These are phyloP conservation scores for Acaromyces ingoldii DNA, from an alignment of 1,284 basidiomycete genomes.

Conservation along the genomic window DNA sequence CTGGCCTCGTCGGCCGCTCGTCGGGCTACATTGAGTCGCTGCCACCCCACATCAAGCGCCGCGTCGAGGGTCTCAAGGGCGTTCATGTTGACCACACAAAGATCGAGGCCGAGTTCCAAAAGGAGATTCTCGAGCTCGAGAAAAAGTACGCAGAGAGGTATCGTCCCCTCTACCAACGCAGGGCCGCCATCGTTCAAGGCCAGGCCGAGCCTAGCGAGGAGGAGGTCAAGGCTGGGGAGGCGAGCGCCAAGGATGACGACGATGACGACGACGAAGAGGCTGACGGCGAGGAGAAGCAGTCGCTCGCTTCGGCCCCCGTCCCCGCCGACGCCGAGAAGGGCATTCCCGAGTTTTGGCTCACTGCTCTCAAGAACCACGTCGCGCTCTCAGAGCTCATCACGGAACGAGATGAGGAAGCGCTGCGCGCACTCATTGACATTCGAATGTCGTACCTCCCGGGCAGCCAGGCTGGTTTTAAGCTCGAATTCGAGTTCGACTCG, in stretches of 20 bases:
- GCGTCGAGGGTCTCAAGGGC: constrained; percentile 87
- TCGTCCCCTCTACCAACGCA: constrained; percentile 81
- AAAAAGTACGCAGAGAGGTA: constrained; percentile 89
- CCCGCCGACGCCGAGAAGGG: constrained; percentile 56
- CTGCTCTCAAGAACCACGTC: constrained; percentile 85
- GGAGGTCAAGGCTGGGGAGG: constrained; percentile 74
- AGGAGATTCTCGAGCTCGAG: constrained; percentile 91
- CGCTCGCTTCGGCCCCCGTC: constrained; percentile 53
- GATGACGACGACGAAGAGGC: constrained; percentile 56
- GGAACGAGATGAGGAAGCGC: constrained; percentile 74
- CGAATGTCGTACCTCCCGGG: constrained; percentile 64
- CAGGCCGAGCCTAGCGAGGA: constrained; percentile 68
- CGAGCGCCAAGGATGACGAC: constrained; percentile 60
- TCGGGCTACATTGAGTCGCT: constrained; percentile 83
- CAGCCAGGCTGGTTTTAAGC: constrained; percentile 75
- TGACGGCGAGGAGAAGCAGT: constrained; percentile 45
- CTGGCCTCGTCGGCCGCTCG: constrained; percentile 68
- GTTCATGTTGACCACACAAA: constrained; percentile 88
- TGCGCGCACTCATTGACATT: constrained; percentile 66
- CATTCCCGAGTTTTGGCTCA: constrained; percentile 97
- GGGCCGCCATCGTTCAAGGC: constrained; percentile 77
- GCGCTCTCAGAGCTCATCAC: constrained; percentile 85
- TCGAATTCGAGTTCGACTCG: constrained; percentile 69
- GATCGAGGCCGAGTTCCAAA: constrained; percentile 91
- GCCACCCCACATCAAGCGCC: constrained; percentile 73